These are phyloP conservation scores for Carex scoparia DNA, from an alignment of 176 grass and related monocot species.

Conservation along the genomic window DNA sequence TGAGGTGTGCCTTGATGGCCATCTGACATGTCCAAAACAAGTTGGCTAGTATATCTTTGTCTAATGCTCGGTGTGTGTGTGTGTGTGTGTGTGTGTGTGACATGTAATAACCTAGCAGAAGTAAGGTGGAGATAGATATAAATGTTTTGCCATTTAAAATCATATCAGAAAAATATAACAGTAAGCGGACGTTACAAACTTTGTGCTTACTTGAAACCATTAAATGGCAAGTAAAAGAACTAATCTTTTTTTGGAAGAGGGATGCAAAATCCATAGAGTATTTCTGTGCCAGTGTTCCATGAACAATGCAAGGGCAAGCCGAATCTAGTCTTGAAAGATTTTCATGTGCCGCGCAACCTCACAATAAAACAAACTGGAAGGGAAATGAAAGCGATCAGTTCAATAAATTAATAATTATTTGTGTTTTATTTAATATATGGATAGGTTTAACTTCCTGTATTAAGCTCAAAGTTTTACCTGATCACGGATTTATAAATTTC, in stretches of 20 bases:
- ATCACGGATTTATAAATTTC: neutral
- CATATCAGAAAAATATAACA: neutral
- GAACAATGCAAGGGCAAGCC: neutral
- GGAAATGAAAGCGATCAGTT: neutral
- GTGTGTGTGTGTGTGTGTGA: no score
- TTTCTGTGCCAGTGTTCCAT: neutral
- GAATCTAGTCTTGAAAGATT: neutral
- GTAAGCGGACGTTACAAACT: neutral
- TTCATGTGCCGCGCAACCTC: neutral
- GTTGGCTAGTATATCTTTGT: neutral
- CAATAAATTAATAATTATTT: neutral
- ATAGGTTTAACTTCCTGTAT: neutral
- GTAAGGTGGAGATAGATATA: neutral
- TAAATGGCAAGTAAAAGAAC: neutral
- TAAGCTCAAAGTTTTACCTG: neutral
- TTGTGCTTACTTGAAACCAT: neutral
- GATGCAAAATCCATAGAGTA: neutral
- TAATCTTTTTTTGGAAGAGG: neutral
- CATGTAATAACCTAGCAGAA: neutral
- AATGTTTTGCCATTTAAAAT: neutral
- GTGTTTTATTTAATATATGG: neutral
- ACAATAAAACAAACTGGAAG: neutral
- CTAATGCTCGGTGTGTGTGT: neutral
- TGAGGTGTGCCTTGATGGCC: neutral
- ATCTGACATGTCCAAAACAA: neutral